Evolutionary conservation across 2,329 filamentous ascomycete genomes (phyloP).

Genomic region (Colletotrichum graminicola): DNA sequence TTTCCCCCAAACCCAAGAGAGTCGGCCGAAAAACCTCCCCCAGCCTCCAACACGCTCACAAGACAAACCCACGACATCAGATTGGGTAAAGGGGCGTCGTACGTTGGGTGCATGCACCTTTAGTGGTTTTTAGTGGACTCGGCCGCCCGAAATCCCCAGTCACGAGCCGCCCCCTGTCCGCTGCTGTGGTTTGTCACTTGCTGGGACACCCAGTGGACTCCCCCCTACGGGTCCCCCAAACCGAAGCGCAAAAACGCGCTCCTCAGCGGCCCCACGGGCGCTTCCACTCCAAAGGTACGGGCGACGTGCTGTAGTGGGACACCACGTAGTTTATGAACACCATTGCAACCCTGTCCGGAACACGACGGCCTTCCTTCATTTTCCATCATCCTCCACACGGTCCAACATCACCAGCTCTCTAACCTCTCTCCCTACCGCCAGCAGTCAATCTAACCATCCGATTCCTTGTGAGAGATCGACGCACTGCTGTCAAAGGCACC

Average conservation of each 20-base stretch:
- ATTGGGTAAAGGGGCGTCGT: slow-evolving; percentile 35
- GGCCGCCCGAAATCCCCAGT: slow-evolving; percentile 33
- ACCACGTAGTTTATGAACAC: slow-evolving; percentile 38
- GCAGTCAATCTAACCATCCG: not conserved
- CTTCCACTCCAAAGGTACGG: slow-evolving; percentile 27
- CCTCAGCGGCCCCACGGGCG: slow-evolving; percentile 38
- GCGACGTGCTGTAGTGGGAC: slow-evolving; percentile 31
- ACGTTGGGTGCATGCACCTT: slow-evolving; percentile 35
- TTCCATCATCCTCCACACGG: slow-evolving; percentile 37
- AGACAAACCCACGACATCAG: slow-evolving; percentile 33
- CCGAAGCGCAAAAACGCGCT: slow-evolving; percentile 34
- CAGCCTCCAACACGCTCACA: slow-evolving; percentile 35
- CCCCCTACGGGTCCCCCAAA: slow-evolving; percentile 29
- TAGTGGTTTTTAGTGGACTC: slow-evolving; percentile 40
- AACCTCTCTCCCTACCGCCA: slow-evolving; percentile 16
- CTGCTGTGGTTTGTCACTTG: slow-evolving; percentile 19
- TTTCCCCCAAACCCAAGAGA: slow-evolving; percentile 5
- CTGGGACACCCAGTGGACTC: slow-evolving; percentile 21
- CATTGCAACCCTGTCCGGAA: slow-evolving; percentile 42
- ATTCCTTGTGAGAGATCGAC: slow-evolving; percentile 18
- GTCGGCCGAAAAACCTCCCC: slow-evolving; percentile 24
- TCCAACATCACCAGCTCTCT: slow-evolving; percentile 25
- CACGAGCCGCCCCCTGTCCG: slow-evolving; percentile 29
- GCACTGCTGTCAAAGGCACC: not conserved
- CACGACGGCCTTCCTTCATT: slow-evolving; percentile 40